A percentile compares a stretch with the other conserved stretches of the same genome.
Evolutionary conservation across 148 eudicot genomes (phyloP).

Genomic region (Chenopodium suecicum): DNA sequence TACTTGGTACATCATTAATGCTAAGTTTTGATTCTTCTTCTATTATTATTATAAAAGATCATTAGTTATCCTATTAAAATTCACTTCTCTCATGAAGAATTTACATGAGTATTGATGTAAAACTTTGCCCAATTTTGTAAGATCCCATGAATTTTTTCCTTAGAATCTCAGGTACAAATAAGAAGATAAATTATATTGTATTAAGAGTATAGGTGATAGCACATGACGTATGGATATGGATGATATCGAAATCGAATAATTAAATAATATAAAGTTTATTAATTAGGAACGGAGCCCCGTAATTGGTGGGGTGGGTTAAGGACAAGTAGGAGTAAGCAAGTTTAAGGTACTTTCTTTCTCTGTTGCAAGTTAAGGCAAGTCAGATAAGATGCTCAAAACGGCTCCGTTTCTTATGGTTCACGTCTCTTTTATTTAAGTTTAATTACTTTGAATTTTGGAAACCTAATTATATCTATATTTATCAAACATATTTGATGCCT

Average conservation of each 20-base stretch:
- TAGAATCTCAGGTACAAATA: too few relatives aligned
- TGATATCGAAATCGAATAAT: background rate
- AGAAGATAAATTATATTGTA: too few relatives aligned
- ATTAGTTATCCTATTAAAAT: too few relatives aligned
- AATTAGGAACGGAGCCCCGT: background rate
- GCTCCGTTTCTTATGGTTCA: slow-evolving; percentile 21
- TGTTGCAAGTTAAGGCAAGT: slow-evolving; percentile 24
- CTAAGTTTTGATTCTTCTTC: too few relatives aligned
- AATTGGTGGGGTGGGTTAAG: background rate
- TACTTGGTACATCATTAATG: too few relatives aligned
- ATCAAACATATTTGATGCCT: background rate
- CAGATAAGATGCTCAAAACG: slow-evolving; percentile 3
- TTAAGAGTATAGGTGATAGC: background rate
- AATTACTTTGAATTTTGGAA: background rate
- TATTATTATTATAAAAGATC: too few relatives aligned
- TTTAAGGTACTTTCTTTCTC: slow-evolving; percentile 10
- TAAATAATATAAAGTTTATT: too few relatives aligned
- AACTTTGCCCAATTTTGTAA: too few relatives aligned
- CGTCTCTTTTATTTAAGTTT: background rate
- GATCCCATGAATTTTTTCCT: too few relatives aligned
- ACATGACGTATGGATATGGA: background rate
- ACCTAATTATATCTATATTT: background rate
- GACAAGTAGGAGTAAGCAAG: slow-evolving; percentile 6
- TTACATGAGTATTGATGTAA: too few relatives aligned
- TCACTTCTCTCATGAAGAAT: too few relatives aligned